Base-by-base conservation (phyloP, 1,139 yeast species). In the Magnusiomyces fungicola region DNA sequence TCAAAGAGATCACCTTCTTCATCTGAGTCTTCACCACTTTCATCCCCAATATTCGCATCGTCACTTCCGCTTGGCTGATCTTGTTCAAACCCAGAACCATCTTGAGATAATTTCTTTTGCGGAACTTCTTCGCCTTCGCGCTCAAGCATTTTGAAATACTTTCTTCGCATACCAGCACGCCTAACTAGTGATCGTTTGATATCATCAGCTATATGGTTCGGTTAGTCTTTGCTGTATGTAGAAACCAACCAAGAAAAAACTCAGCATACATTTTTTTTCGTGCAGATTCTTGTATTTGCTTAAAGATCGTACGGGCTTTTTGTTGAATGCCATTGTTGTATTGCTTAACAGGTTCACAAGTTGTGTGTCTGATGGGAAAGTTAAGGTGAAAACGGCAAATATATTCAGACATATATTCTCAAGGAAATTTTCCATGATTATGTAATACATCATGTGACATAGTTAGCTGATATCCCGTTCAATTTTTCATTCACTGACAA, bases 91-190 rank as follows among this genome's bases (percentile, higher is more conserved):
- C 51, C 51, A 10, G n/a, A n/a, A n/a, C n/a, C n/a, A n/a, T n/a
- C n/a, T n/a, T n/a, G n/a, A n/a, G n/a, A n/a, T n/a, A 24, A 49
- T 19, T 53, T 56, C 39, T 42, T 37, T 19, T 44, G 47, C 3
- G 48, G 50, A 34, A 55, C 57, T 2, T 56, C 58, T 19, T 54
- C 47, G 44, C 88, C 90, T 59, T 88, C 94, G 53, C 79, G 76
- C 56, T 87, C 87, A 46, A 88, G 68, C 54, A 88, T 71, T 63
- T 89, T 88, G 70, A 87, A 82, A 63, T 90, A 90, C 52, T 80
- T 81, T 64, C 82, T 85, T 70, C 89, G 79, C 56, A 89, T 75
- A 57, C 94, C 74, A n/a, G 96, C 88, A 55, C 89, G 76, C 61
- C 88, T 95, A 1, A 79, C 76, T 57, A 90, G 75, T 12, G 94